Evolutionary conservation across 768 basidiomycete species (phyloP), one percentile per base, ranked within the genome.

Genomic region (Collybia mongolica): DNA sequence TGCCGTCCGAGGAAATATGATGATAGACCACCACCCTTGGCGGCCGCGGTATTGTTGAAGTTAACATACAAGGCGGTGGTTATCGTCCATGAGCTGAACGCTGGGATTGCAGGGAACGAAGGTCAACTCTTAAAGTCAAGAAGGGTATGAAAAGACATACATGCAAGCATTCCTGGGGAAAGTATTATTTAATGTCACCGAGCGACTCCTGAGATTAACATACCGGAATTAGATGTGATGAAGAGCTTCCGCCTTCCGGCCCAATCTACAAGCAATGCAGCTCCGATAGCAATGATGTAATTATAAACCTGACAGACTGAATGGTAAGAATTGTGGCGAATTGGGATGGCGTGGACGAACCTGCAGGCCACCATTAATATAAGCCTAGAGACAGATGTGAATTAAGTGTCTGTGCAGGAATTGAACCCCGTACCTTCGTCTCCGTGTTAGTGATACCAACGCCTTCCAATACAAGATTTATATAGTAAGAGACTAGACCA

Each of bases 401-500:
- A 17, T 52, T 15, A 51, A 39, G 12, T 24, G 14, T 12, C 26
- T 11, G 32, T 17, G 12, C 4, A 32, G 19, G 28, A n/a, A 45
- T 23, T 50, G 54, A 19, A 54, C 42, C 9, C 36, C 19, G 17
- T 32, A 65, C 61, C 55, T 74, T 83, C 1, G 79, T 82, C 19
- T 71, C 69, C 0, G 81, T 70, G 39, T 66, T 63, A 0, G 66
- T 72, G 51, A 90, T 78, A 0, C 86, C 86, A n/a, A 90, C 77
- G 37, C 82, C 78, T 39, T 82, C 76, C 37, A 90, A 65, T 2
- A 89, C 78, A 14, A 84, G 67, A 54, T 84, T 80, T 54, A 90
- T 86, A 60, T 90, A 90, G 65, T 85, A 88, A 1, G 84, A 84
- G 1, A 88, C 80, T 23, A 88, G 68, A 14, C 85, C 86, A 46